A percentile compares a stretch with the other conserved stretches of the same genome.
Conservation (phyloP, 371 early-diverging fungal species). For the Zychaea mexicana region DNA sequence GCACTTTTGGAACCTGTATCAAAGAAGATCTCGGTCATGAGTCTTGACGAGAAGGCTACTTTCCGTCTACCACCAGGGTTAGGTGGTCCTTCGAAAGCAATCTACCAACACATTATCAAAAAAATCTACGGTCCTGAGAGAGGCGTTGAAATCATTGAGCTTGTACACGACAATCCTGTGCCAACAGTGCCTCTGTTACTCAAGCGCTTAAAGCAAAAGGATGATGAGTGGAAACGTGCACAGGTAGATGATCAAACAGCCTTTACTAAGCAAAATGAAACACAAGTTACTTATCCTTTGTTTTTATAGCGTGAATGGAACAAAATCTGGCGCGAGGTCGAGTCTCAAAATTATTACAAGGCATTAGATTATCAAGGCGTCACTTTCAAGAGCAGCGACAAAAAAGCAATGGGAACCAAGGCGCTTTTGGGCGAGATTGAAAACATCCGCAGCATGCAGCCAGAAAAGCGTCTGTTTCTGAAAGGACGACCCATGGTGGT, state of each 20-base stretch:
- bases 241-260: constrained; percentile 26
- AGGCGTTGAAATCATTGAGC: constrained; percentile 91
- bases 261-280: no score
- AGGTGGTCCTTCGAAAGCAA: constrained; percentile 81
- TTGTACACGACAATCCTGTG: constrained; percentile 91
- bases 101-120: constrained; percentile 90
- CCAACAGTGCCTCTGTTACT: constrained; percentile 96
- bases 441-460: constrained; percentile 40
- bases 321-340: constrained; percentile 96
- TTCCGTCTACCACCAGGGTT: constrained; percentile 78
- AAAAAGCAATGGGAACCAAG: constrained; percentile 76
- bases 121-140: constrained; percentile 89
- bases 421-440: constrained; percentile 85
- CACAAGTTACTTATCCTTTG: neutral
- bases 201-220: constrained; percentile 95
- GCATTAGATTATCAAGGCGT: constrained; percentile 96
- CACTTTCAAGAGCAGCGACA: constrained; percentile 86
- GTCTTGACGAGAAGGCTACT: constrained; percentile 74
- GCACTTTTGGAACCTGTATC: constrained; percentile 89
- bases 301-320: constrained; percentile 81
- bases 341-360: constrained; percentile 94
- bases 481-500: constrained; percentile 12
- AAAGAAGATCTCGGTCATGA: constrained; percentile 75
- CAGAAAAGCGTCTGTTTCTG: constrained; percentile 6
- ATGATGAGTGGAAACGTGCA: constrained; percentile 92